Percentiles rank a stretch among this genome's conserved stretches.
phyloP scores from a whole-genome alignment of 2,329 filamentous ascomycete genomes.

The Tolypocladium guangdongense region DNA sequence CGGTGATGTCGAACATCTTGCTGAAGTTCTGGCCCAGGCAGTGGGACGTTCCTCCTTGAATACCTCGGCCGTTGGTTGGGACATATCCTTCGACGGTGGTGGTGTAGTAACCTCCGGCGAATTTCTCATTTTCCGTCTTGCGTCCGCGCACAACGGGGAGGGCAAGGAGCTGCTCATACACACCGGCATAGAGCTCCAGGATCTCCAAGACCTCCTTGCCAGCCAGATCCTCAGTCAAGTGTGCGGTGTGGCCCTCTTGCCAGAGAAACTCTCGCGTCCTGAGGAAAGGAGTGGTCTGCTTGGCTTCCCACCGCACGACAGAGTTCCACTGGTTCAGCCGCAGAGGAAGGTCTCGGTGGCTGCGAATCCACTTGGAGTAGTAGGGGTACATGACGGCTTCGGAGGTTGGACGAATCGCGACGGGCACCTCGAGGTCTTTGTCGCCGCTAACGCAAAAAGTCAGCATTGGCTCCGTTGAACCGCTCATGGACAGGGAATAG shows the following conservation, averaged over 20 bases:
- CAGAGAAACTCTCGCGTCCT: constrained; percentile 91
- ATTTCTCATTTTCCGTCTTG: constrained; percentile 98
- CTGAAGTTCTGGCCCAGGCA: constrained; percentile 95
- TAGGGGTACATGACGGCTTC: constrained; percentile 89
- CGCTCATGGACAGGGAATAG: not conserved
- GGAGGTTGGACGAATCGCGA: constrained; percentile 57
- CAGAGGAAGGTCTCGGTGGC: constrained; percentile 86
- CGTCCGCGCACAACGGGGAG: constrained; percentile 87
- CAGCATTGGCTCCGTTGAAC: not conserved
- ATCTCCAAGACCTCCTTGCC: constrained; percentile 85
- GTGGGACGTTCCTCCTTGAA: constrained; percentile 93
- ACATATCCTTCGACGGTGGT: constrained; percentile 97
- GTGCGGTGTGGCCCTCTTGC: constrained; percentile 92
- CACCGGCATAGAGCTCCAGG: constrained; percentile 79
- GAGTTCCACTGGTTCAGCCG: constrained; percentile 98
- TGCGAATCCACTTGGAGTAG: constrained; percentile 94
- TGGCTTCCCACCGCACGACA: constrained; percentile 88
- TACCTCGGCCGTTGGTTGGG: constrained; percentile 86
- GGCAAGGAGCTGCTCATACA: constrained; percentile 89
- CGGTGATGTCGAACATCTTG: constrained; percentile 98
- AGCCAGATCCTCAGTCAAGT: constrained; percentile 73
- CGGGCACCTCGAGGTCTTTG: constrained; percentile 76
- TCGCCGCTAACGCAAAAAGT: constrained; percentile 51
- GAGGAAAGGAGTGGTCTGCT: constrained; percentile 80
- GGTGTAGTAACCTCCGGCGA: constrained; percentile 92